A percentile compares a stretch with the other conserved stretches of the same genome.
Evolutionary conservation across 1,284 basidiomycete genomes (phyloP).

Genomic region (Wallemia hederae): DNA sequence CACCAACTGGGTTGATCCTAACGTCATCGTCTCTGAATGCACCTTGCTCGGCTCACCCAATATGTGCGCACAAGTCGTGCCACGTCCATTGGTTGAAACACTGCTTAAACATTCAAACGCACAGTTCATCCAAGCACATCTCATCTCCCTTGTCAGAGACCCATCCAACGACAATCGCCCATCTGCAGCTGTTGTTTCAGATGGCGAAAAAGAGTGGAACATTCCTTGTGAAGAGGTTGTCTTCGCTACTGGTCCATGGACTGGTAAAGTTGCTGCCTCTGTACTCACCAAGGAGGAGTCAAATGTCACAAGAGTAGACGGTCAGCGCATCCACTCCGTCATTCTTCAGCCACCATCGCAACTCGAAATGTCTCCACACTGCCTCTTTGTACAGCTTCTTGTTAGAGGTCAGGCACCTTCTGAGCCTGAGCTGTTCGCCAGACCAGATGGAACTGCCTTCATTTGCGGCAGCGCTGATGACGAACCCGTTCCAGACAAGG

Average conservation of each 20-base stretch:
- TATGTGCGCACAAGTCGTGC: slow-evolving; percentile 16
- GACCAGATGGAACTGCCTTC: slow-evolving; percentile 10
- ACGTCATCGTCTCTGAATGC: slow-evolving; percentile 10
- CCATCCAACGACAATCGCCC: slow-evolving; percentile 6
- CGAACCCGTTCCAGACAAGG: slow-evolving; percentile 12
- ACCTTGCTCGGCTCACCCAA: slow-evolving; percentile 13
- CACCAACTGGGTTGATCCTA: slow-evolving; percentile 13
- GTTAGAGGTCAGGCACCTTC: slow-evolving; percentile 5
- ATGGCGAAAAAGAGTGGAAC: neutral
- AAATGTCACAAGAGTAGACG: slow-evolving; percentile 11
- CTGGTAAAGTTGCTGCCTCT: slow-evolving; percentile 12
- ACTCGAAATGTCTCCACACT: neutral
- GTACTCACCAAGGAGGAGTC: slow-evolving; percentile 11
- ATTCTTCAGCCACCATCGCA: slow-evolving; percentile 9
- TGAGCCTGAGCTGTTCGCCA: slow-evolving; percentile 10
- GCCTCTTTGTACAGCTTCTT: neutral
- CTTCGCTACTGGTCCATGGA: slow-evolving; percentile 16
- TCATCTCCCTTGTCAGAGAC: slow-evolving; percentile 10
- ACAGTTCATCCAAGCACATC: slow-evolving; percentile 9
- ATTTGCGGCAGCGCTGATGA: slow-evolving; percentile 16
- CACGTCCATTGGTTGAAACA: slow-evolving; percentile 12
- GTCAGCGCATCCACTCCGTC: slow-evolving; percentile 15
- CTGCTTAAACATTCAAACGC: slow-evolving; percentile 10
- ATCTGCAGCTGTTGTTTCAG: slow-evolving; percentile 7
- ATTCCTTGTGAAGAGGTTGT: slow-evolving; percentile 10